Base-by-base conservation (phyloP, 257 asterid genomes). In the Misopates orontium region DNA sequence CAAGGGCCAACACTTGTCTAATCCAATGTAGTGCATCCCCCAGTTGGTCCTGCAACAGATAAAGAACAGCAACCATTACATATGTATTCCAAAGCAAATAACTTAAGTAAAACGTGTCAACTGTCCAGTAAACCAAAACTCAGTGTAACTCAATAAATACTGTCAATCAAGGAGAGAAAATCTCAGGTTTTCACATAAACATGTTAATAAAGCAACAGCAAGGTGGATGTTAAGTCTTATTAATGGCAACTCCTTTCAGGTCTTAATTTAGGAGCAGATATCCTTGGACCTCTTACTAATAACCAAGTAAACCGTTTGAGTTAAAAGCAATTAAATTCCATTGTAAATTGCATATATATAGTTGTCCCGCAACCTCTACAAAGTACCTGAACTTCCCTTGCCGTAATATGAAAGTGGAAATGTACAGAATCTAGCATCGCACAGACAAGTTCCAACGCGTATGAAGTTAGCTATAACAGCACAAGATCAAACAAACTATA, bases 1-100 rank as follows among this genome's bases (percentile, higher is more conserved):
- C 25, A 55, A 93, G 82, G 66, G 80, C 96, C 58, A 90, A 70
- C 62, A 78, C 95, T 78, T 93, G 99, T 75, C 99, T 83, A 69
- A 85, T 84, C 99, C 99, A 93, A 77, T 93, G 99, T 58, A 93
- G 76, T 48, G 82, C 92, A 61, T 93, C 99, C 25, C 96, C 97
- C 18, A 93, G 80, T 76, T 87, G 96, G 81, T 93, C 99, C 99
- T 93, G 90, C 52, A 59, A 67, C 54, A 73, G 60, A 76, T 59
- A 64, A 19, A 70, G 52, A 69, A 66, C 16, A 32, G 64, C 28
- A 67, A 47, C 47, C 67, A 61, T 62, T 56, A 60, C 24, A 25
- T 19, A 28, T 15, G 39, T 41, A 66, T 52, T 47, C 42, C 61
- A 66, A 19, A 18, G 52, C 55, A 59, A 20, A 28, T 19, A 44